phyloP scores from a whole-genome alignment of 257 asterid species.

The Solanum sejunctum region DNA sequence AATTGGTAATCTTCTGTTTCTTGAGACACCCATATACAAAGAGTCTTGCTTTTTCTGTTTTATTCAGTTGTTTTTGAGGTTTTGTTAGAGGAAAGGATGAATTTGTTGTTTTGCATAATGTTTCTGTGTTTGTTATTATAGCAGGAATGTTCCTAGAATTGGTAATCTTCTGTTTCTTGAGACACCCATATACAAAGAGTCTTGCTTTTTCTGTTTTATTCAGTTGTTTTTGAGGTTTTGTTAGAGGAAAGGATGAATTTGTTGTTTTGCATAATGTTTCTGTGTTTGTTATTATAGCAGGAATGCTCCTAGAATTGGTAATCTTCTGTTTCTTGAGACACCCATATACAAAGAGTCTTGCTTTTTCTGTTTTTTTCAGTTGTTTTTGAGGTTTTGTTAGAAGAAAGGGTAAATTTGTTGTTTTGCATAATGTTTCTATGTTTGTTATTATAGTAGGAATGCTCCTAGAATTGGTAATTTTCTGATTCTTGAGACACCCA shows the following conservation, averaged over 20 bases:
- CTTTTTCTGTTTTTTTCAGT: not conserved
- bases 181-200: not conserved
- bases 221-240: not conserved
- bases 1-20: not conserved
- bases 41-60: not conserved
- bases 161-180: not conserved
- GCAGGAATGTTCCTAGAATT: constrained; percentile 1
- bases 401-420: not conserved
- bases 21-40: not conserved
- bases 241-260: not conserved
- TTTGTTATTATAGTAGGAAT: not conserved
- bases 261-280: not conserved
- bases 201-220: not conserved
- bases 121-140: not conserved
- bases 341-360: not conserved
- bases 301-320: constrained; percentile 10
- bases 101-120: not conserved
- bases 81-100: not conserved
- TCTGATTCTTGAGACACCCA: not conserved
- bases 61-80: not conserved
- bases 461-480: not conserved
- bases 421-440: not conserved
- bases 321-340: not conserved
- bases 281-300: not conserved
- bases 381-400: not conserved